Evolutionary conservation across 192 early-diverging fungal species (phyloP).

Genomic region (Gigaspora rosea): DNA sequence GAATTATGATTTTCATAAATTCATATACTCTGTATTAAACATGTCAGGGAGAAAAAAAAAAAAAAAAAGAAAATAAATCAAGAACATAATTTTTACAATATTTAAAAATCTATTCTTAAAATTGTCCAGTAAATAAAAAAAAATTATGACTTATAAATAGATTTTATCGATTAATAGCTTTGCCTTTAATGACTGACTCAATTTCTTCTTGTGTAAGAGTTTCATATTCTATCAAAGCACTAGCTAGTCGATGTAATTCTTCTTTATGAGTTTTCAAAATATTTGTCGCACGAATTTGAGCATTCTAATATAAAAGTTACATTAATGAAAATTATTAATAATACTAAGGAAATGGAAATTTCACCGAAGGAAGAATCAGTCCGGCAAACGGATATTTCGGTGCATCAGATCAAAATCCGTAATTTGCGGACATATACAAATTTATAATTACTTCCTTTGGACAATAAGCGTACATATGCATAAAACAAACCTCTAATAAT

Average conservation of each 20-base stretch:
- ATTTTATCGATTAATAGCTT: slow-evolving; percentile 53
- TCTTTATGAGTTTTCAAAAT: slow-evolving; percentile 77
- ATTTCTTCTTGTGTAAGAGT: slow-evolving; percentile 92
- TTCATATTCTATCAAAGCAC: slow-evolving; percentile 94
- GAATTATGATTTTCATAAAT: too few relatives aligned
- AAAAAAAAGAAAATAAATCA: too few relatives aligned
- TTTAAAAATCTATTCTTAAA: background rate
- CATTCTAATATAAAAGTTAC: slow-evolving; percentile 39
- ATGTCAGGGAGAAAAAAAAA: too few relatives aligned
- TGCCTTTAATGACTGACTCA: slow-evolving; percentile 69
- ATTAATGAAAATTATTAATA: background rate
- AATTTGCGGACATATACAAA: too few relatives aligned
- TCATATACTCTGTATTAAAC: too few relatives aligned
- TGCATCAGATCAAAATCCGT: too few relatives aligned
- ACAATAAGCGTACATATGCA: too few relatives aligned
- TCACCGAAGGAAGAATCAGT: too few relatives aligned
- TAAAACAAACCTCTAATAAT: slow-evolving; percentile 64
- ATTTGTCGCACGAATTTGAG: slow-evolving; percentile 69
- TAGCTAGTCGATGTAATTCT: slow-evolving; percentile 88
- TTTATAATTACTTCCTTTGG: too few relatives aligned
- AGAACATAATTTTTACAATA: too few relatives aligned
- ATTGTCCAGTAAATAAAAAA: background rate
- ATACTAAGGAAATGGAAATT: background rate
- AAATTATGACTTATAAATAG: background rate
- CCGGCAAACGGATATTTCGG: too few relatives aligned